Conservation (phyloP, 164 flowering plant genomes). For the Liquidambar formosana region DNA sequence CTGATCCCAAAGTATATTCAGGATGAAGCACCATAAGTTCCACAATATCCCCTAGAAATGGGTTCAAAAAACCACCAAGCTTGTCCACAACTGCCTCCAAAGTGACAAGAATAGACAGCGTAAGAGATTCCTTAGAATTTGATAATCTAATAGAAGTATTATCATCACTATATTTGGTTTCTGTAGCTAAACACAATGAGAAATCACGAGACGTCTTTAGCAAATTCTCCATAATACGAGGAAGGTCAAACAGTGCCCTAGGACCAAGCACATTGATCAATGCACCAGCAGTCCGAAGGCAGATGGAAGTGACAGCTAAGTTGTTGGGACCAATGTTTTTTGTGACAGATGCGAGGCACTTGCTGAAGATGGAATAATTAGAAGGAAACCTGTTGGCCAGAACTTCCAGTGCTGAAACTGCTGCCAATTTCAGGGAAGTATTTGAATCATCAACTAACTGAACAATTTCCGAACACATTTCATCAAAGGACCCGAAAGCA, state of each 20-base stretch:
- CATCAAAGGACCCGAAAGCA: constrained; percentile 42
- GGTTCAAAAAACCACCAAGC: constrained; percentile 85
- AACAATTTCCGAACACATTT: constrained; percentile 58
- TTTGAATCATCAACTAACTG: constrained; percentile 44
- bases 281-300: constrained; percentile 70
- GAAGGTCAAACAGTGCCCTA: constrained; percentile 69
- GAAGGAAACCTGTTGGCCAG: constrained; percentile 58
- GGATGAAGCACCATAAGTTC: constrained; percentile 62
- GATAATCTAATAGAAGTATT: constrained; percentile 13
- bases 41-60: constrained; percentile 72
- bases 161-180: constrained; percentile 9
- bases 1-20: constrained; percentile 41
- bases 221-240: constrained; percentile 56
- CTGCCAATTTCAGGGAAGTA: constrained; percentile 53
- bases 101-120: constrained; percentile 51
- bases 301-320: constrained; percentile 54
- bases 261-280: constrained; percentile 80
- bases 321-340: constrained; percentile 43
- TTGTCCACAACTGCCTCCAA: constrained; percentile 75
- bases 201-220: constrained; percentile 33
- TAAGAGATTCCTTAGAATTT: constrained; percentile 37
- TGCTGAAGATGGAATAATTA: constrained; percentile 38
- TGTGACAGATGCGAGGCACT: constrained; percentile 60
- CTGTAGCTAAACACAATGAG: constrained; percentile 11
- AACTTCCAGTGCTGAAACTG: constrained; percentile 74